phyloP scores from a whole-genome alignment of 148 eudicot species.

The Gaultheria prostrata region DNA sequence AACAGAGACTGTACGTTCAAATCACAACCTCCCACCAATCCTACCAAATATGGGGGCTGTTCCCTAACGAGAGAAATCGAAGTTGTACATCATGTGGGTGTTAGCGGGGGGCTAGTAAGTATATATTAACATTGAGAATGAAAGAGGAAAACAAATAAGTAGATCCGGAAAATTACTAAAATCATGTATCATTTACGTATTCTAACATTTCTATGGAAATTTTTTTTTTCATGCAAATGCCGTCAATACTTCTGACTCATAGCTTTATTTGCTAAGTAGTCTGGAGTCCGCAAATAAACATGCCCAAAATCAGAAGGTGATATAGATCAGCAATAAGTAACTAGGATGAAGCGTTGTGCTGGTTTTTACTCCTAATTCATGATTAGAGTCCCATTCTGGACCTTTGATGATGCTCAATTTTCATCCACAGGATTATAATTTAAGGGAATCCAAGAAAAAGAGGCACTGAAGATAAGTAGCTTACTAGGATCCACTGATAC shows the following conservation, averaged over 20 bases:
- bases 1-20: background rate
- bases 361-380: background rate
- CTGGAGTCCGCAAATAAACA: background rate
- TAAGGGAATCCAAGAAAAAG: background rate
- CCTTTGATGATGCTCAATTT: background rate
- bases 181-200: background rate
- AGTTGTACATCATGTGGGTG: background rate
- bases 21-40: background rate
- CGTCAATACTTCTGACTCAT: too few species aligned
- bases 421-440: background rate
- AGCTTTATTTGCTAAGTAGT: background rate
- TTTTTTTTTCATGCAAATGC: background rate
- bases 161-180: background rate
- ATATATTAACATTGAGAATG: background rate
- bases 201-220: background rate
- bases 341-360: background rate
- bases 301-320: background rate
- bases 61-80: background rate
- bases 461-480: conserved; percentile 13
- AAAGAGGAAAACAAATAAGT: background rate
- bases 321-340: background rate
- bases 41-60: background rate
- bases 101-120: background rate
- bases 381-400: background rate
- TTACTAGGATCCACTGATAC: conserved; percentile 57